Evolutionary conservation across 768 basidiomycete species (phyloP).

Genomic region (Tephrocybe sp.): DNA sequence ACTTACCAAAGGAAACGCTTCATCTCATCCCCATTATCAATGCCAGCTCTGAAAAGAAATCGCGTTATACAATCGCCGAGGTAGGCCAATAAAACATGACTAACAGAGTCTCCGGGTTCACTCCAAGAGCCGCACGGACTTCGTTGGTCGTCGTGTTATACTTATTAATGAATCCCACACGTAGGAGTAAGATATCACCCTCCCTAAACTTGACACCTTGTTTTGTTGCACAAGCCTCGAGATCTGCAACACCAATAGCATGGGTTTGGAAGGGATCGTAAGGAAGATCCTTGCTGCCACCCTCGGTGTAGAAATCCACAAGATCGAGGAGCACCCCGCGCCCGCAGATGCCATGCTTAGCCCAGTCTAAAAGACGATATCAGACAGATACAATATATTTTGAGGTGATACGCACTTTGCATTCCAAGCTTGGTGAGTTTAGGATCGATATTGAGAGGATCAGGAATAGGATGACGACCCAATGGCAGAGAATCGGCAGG

Average conservation of each 20-base stretch:
- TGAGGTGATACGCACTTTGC: slow-evolving; percentile 40
- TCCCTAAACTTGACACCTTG: slow-evolving; percentile 57
- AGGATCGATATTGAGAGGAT: slow-evolving; percentile 48
- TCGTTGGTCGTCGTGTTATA: slow-evolving; percentile 41
- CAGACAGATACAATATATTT: slow-evolving; percentile 27
- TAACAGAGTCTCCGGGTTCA: slow-evolving; percentile 49
- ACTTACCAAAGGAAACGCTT: slow-evolving; percentile 62
- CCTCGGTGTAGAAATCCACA: slow-evolving; percentile 47
- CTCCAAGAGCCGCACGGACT: slow-evolving; percentile 39
- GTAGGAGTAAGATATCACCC: slow-evolving; percentile 58
- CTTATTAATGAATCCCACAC: slow-evolving; percentile 60
- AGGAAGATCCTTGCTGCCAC: slow-evolving; percentile 35
- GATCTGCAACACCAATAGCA: slow-evolving; percentile 45
- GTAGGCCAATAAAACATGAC: slow-evolving; percentile 16
- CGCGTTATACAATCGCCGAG: neutral
- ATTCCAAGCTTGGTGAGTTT: slow-evolving; percentile 54
- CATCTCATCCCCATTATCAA: slow-evolving; percentile 66
- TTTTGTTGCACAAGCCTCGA: slow-evolving; percentile 53
- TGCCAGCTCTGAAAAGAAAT: slow-evolving; percentile 49
- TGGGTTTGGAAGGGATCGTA: slow-evolving; percentile 63
- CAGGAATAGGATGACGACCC: slow-evolving; percentile 43
- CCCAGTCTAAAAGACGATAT: slow-evolving; percentile 50
- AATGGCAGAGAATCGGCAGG: slow-evolving; percentile 37
- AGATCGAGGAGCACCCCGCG: slow-evolving; percentile 69
- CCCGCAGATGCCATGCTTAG: slow-evolving; percentile 65